Percentiles rank a stretch among this genome's conserved stretches.
Conservation (phyloP, 2,329 filamentous ascomycete species). For the Raffaelea albimanens region DNA sequence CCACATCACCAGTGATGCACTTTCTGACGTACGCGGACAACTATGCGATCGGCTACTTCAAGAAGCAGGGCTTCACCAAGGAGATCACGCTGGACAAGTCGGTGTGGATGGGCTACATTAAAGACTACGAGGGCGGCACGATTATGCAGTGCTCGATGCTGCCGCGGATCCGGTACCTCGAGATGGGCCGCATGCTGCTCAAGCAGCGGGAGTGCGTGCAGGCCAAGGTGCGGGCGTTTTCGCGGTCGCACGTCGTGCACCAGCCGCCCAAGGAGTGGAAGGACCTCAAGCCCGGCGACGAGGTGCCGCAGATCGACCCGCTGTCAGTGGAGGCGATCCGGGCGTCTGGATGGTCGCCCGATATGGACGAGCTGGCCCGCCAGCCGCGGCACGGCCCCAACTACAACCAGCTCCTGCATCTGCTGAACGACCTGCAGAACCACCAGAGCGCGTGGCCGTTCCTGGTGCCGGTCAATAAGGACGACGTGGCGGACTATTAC, state of each 20-base stretch:
- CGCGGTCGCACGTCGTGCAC: slow-evolving; percentile 80
- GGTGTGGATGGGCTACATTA: slow-evolving; percentile 99
- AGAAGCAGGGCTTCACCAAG: slow-evolving; percentile 98
- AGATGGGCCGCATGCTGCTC: slow-evolving; percentile 83
- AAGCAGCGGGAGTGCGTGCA: slow-evolving; percentile 96
- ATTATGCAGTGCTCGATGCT: slow-evolving; percentile 99
- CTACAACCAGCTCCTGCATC: slow-evolving; percentile 84
- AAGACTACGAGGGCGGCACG: slow-evolving; percentile 96
- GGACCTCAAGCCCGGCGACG: slow-evolving; percentile 40
- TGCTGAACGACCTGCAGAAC: slow-evolving; percentile 93
- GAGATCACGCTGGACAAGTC: slow-evolving; percentile 87
- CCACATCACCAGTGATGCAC: slow-evolving; percentile 94
- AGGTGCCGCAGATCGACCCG: slow-evolving; percentile 67
- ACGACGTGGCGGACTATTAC: slow-evolving; percentile 98
- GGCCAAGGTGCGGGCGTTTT: slow-evolving; percentile 88
- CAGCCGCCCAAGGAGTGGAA: slow-evolving; percentile 79
- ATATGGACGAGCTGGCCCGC: slow-evolving; percentile 94
- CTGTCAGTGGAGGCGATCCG: slow-evolving; percentile 81
- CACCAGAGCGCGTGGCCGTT: slow-evolving; percentile 93
- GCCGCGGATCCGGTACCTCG: slow-evolving; percentile 86
- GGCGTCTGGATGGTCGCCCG: slow-evolving; percentile 86
- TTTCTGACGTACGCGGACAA: slow-evolving; percentile 98
- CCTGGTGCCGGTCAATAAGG: slow-evolving; percentile 82
- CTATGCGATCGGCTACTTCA: slow-evolving; percentile 97
- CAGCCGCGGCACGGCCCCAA: slow-evolving; percentile 94